Conservation (phyloP, 2,329 filamentous ascomycete species). For the Ascochyta rabiei region DNA sequence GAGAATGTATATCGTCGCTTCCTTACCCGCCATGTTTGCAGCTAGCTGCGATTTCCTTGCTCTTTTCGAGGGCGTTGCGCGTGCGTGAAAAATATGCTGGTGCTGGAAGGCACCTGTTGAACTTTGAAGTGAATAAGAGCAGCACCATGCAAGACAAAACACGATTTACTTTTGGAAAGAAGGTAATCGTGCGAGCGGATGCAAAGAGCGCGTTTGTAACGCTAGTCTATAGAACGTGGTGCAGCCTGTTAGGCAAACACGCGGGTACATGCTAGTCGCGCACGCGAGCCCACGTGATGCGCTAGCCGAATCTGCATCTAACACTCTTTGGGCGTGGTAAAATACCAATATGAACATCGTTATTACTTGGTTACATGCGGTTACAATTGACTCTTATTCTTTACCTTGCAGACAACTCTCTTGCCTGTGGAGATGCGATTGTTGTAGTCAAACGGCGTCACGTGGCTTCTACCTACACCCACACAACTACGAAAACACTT, state of each 20-base stretch:
- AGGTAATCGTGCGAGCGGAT: neutral
- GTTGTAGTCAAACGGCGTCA: neutral
- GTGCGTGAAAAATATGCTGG: neutral
- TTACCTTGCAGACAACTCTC: neutral
- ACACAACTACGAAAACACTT: neutral
- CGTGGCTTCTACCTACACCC: neutral
- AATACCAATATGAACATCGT: neutral
- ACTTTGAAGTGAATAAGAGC: neutral
- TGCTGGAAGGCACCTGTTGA: neutral
- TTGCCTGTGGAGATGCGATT: neutral
- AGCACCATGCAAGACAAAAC: neutral
- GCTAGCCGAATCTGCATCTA: neutral
- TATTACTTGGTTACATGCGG: too few species aligned
- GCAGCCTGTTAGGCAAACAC: conserved; percentile 36
- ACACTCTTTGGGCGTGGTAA: neutral
- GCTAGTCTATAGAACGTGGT: neutral
- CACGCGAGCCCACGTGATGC: conserved; percentile 12
- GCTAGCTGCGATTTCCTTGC: conserved; percentile 1
- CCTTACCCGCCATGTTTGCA: conserved; percentile 82
- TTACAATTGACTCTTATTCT: neutral
- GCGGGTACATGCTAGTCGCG: conserved; percentile 21
- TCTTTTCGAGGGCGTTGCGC: neutral
- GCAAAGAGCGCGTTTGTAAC: conserved; percentile 4
- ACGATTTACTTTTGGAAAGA: neutral
- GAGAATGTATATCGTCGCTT: conserved; percentile 89